Evolutionary conservation across 257 asterid species (phyloP).

Genomic region (Penstemon newberryi): DNA sequence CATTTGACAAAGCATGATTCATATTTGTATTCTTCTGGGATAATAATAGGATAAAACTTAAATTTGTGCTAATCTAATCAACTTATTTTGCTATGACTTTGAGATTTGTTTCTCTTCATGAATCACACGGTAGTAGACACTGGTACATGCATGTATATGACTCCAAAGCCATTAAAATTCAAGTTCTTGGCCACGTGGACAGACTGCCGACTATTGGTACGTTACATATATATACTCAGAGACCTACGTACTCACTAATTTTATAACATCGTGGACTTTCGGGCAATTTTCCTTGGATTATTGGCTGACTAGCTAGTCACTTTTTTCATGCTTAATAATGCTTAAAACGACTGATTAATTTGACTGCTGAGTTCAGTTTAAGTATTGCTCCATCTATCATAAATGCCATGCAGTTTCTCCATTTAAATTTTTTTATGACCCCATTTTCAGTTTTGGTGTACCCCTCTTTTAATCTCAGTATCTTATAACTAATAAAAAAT

Average conservation of each 20-base stretch:
- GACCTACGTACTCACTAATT: constrained; percentile 27
- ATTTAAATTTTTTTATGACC: too few species aligned
- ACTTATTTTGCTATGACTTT: constrained; percentile 34
- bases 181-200: constrained; percentile 49
- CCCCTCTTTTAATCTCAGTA: not conserved
- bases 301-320: constrained; percentile 34
- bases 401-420: too few species aligned
- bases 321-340: constrained; percentile 24
- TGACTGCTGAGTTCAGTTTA: constrained; percentile 28
- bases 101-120: constrained; percentile 32
- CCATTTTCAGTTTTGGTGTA: too few species aligned
- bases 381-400: too few species aligned
- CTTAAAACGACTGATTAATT: constrained; percentile 31
- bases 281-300: constrained; percentile 34
- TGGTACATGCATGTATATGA: constrained; percentile 20
- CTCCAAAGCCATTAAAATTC: constrained; percentile 35
- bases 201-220: constrained; percentile 28
- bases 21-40: constrained; percentile 39
- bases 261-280: constrained; percentile 2
- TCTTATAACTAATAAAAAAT: constrained; percentile 8
- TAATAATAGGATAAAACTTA: constrained; percentile 25
- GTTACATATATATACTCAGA: not conserved
- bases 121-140: constrained; percentile 7
- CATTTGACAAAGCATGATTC: constrained; percentile 48
- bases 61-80: constrained; percentile 45